phyloP scores from a whole-genome alignment of 345 rosid species.

The Ailanthus altissimus region DNA sequence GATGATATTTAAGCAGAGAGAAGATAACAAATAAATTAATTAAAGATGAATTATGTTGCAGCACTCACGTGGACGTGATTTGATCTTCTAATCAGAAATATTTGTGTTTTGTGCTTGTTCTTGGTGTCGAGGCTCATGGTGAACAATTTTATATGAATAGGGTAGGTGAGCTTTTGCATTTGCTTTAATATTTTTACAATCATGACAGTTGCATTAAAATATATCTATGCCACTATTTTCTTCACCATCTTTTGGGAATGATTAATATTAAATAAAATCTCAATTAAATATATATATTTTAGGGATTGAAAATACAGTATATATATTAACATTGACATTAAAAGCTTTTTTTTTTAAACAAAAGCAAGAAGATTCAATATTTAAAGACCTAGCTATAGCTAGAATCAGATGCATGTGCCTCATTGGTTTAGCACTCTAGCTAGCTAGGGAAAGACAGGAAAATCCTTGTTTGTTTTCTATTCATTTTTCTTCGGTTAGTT shows the following conservation, averaged over 20 bases:
- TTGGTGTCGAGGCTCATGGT: constrained; percentile 17
- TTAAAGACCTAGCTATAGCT: background rate
- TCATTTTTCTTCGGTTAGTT: background rate
- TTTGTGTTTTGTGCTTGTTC: constrained; percentile 26
- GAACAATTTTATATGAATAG: constrained; percentile 19
- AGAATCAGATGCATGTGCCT: background rate
- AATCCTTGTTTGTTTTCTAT: background rate
- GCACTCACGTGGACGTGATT: constrained; percentile 32
- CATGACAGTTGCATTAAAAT: constrained; percentile 25
- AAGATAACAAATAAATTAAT: background rate
- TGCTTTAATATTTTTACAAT: background rate
- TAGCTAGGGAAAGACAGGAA: background rate
- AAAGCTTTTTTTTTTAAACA: too few species aligned
- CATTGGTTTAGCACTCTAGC: background rate
- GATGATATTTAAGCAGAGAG: background rate
- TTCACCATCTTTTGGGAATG: constrained; percentile 37
- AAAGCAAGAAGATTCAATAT: background rate
- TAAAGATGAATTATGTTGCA: background rate
- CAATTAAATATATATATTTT: constrained; percentile 1
- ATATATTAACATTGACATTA: constrained; percentile 22
- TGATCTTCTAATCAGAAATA: background rate
- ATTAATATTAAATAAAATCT: background rate
- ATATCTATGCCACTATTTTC: constrained; percentile 29
- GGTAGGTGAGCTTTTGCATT: constrained; percentile 30
- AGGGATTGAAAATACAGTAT: background rate